Evolutionary conservation across 2,329 filamentous ascomycete species (phyloP).

Genomic region (Botrytis pseudocinerea): DNA sequence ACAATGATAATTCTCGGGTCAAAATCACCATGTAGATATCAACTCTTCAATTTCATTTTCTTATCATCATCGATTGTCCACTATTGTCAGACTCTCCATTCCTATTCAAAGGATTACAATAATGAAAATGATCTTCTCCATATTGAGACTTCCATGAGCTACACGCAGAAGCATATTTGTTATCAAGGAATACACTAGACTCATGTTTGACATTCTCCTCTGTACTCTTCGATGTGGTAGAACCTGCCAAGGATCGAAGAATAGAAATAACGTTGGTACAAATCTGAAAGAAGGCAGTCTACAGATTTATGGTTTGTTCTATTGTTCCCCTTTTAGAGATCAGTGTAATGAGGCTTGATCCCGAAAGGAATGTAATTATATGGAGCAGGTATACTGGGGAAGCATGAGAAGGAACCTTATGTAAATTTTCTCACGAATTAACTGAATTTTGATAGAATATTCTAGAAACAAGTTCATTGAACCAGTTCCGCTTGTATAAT

Average conservation of each 20-base stretch:
- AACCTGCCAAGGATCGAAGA: neutral
- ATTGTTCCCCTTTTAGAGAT: neutral
- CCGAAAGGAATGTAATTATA: neutral
- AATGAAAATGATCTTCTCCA: too few species aligned
- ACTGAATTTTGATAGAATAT: neutral
- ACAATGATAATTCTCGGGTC: neutral
- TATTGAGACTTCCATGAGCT: neutral
- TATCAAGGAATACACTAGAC: neutral
- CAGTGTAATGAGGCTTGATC: neutral
- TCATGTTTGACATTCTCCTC: neutral
- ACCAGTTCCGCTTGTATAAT: neutral
- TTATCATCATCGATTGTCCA: too few species aligned
- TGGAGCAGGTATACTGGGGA: neutral
- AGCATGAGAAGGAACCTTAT: neutral
- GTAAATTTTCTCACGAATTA: accelerated
- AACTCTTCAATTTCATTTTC: too few species aligned
- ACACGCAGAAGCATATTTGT: neutral
- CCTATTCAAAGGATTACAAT: too few species aligned
- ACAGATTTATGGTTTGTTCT: neutral
- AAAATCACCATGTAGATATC: neutral
- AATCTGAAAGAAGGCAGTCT: neutral
- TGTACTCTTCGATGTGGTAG: neutral
- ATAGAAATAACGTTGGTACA: neutral
- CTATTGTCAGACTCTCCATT: too few species aligned
- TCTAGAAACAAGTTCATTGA: neutral